A percentile compares a stretch with the other conserved stretches of the same genome.
phyloP scores from a whole-genome alignment of 495 filamentous ascomycete species.

The Lasiosphaeria ovina region DNA sequence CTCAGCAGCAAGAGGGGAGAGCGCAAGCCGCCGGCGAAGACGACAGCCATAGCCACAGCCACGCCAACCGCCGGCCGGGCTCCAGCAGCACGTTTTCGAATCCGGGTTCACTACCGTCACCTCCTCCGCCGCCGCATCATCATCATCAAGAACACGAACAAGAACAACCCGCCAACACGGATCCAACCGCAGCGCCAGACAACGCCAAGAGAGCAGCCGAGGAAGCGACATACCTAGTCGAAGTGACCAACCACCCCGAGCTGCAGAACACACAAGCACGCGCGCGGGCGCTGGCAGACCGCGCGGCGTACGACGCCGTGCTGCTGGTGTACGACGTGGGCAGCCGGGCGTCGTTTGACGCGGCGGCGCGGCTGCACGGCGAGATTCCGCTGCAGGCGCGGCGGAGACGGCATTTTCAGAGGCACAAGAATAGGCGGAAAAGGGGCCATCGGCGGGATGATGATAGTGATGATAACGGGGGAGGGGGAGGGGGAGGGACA shows the following conservation, averaged over 20 bases:
- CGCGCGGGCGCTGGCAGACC: constrained; percentile 9
- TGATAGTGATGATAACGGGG: background rate
- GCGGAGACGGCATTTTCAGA: background rate
- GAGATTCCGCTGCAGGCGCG: constrained; percentile 19
- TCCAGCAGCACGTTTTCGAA: constrained; percentile 25
- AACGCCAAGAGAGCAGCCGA: background rate
- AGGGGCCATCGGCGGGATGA: background rate
- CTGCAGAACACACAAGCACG: constrained; percentile 17
- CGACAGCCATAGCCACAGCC: background rate
- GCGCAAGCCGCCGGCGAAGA: background rate
- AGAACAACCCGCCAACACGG: background rate
- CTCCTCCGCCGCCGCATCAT: background rate
- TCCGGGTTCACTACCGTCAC: constrained; percentile 10
- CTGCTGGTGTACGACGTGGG: constrained; percentile 27
- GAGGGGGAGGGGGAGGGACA: no score
- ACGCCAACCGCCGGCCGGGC: constrained; percentile 5
- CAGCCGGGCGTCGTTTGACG: constrained; percentile 19
- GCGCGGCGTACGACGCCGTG: constrained; percentile 24
- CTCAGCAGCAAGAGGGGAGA: no score
- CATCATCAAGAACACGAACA: background rate
- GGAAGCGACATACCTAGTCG: constrained; percentile 23
- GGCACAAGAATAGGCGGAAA: no score
- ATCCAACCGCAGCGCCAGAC: background rate
- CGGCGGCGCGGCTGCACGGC: constrained; percentile 12
- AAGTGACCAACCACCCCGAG: constrained; percentile 26